phyloP scores from a whole-genome alignment of 2,329 filamentous ascomycete species.

The Tolypocladium ovalisporum region DNA sequence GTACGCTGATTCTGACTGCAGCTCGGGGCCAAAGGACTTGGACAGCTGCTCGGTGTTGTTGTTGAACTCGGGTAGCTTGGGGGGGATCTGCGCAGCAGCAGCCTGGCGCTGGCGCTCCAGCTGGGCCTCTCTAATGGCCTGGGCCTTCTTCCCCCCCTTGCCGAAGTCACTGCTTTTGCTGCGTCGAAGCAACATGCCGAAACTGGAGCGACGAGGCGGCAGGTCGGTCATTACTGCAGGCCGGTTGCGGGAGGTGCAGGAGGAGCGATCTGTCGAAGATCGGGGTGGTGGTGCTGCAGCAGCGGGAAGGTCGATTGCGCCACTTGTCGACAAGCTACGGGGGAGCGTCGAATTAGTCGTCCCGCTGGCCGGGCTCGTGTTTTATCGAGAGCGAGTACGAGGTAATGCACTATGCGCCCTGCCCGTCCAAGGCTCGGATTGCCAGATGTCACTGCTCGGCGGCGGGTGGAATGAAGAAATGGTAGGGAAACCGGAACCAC shows the following conservation, averaged over 20 bases:
- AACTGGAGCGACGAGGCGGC: constrained; percentile 26
- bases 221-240: constrained; percentile 18
- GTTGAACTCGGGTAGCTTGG: constrained; percentile 42
- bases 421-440: not conserved
- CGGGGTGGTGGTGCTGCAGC: constrained; percentile 5
- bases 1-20: constrained; percentile 48
- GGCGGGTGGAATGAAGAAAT: no score
- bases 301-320: not conserved
- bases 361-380: not conserved
- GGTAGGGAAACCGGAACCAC: not conserved
- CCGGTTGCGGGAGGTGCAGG: constrained; percentile 3
- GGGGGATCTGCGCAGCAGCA: constrained; percentile 33
- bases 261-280: constrained; percentile 9
- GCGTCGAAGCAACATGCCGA: constrained; percentile 53
- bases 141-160: constrained; percentile 48
- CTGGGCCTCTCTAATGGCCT: constrained; percentile 40
- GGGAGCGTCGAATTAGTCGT: not conserved
- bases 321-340: not conserved
- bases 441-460: not conserved
- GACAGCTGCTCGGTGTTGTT: constrained; percentile 34
- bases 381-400: not conserved
- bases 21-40: constrained; percentile 38
- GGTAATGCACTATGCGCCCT: not conserved
- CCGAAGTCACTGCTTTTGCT: constrained; percentile 57
- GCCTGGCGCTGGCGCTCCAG: constrained; percentile 39